A percentile compares a stretch with the other conserved stretches of the same genome.
Conservation (phyloP, 2,329 filamentous ascomycete genomes). For the Knufia fluminis region DNA sequence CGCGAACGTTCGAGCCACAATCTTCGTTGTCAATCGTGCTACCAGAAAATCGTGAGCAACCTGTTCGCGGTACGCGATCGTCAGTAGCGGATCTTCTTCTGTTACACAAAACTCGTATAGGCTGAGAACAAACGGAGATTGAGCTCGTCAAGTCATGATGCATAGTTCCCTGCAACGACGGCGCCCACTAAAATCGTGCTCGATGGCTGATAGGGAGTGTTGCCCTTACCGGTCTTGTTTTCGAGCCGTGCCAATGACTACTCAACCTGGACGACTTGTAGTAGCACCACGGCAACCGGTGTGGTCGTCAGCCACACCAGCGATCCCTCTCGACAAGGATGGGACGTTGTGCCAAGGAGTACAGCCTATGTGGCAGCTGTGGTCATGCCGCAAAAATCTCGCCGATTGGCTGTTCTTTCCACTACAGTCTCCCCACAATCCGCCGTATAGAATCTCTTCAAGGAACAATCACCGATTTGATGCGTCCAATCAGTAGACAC, state of each 20-base stretch:
- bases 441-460: too few species aligned
- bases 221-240: neutral
- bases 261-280: neutral
- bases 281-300: neutral
- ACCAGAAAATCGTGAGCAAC: neutral
- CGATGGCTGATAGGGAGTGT: neutral
- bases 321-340: too few species aligned
- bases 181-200: neutral
- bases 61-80: neutral
- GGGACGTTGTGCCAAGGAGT: too few species aligned
- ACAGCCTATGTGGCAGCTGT: too few species aligned
- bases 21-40: neutral
- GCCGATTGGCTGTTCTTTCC: too few species aligned
- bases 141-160: too few species aligned
- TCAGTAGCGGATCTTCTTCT: neutral
- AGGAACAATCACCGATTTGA: too few species aligned
- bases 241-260: neutral
- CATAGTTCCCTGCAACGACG: neutral
- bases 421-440: too few species aligned
- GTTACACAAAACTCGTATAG: neutral
- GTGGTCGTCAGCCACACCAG: neutral
- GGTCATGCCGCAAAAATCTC: too few species aligned
- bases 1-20: neutral
- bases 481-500: too few species aligned
- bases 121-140: neutral